Conservation (phyloP, 306 rosid genomes). For the Cucurbita ficifolia region DNA sequence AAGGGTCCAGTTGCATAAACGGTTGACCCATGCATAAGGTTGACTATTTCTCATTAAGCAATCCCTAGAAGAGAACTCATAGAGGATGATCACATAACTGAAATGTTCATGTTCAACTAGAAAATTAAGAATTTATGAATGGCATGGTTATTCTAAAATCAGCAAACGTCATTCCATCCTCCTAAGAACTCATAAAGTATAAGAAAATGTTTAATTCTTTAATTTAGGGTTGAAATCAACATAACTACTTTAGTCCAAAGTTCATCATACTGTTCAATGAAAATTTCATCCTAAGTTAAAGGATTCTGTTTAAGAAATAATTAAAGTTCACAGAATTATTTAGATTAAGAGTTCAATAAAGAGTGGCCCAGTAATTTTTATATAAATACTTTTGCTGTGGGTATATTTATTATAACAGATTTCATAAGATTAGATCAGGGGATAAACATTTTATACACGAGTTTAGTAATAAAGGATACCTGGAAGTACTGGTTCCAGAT, state of each 20-base stretch:
- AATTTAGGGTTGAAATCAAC: background rate
- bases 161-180: background rate
- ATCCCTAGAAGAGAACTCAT: background rate
- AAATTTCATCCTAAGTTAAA: background rate
- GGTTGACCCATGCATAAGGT: background rate
- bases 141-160: background rate
- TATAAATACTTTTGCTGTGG: background rate
- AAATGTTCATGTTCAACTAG: background rate
- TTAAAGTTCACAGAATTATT: background rate
- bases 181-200: background rate
- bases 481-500: slow-evolving; percentile 96
- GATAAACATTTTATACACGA: background rate
- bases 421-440: background rate
- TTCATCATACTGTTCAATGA: background rate
- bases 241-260: background rate
- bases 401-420: background rate
- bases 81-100: background rate
- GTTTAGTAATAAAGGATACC: slow-evolving; percentile 27
- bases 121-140: background rate
- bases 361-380: background rate
- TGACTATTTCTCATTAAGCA: background rate
- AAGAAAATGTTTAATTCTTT: background rate
- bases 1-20: background rate
- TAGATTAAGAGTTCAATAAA: background rate
- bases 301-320: background rate